phyloP scores from a whole-genome alignment of 169 alveolate genomes.

The Plasmodium knowlesi region DNA sequence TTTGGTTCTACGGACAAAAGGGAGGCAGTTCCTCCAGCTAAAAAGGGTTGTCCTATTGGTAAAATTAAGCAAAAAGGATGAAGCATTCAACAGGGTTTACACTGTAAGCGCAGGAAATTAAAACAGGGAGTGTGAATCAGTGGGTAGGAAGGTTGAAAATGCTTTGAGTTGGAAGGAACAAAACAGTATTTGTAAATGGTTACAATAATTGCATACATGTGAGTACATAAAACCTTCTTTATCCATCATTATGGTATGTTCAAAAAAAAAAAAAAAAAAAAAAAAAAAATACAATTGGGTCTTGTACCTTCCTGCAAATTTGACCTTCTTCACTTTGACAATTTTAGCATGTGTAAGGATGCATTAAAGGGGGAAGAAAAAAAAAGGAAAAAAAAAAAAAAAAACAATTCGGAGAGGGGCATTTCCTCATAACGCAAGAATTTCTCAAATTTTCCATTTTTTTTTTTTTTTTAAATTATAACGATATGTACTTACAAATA shows the following conservation, averaged over 20 bases:
- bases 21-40: neutral
- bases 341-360: neutral
- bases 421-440: neutral
- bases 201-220: neutral
- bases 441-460: neutral
- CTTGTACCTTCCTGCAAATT: neutral
- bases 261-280: neutral
- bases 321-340: neutral
- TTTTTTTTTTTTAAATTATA: neutral
- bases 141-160: neutral
- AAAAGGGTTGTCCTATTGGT: neutral
- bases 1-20: neutral
- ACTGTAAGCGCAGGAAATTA: neutral
- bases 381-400: neutral
- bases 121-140: neutral
- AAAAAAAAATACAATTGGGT: neutral
- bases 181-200: neutral
- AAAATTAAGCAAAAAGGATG: neutral
- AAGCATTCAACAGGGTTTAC: neutral
- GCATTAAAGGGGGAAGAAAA: neutral
- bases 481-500: neutral
- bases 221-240: neutral
- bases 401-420: neutral
- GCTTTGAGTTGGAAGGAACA: neutral
- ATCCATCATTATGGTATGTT: neutral